Evolutionary conservation across 495 filamentous ascomycete species (phyloP), one percentile per base, ranked within the genome.

Genomic region (Lasiosphaeris hirsuta): DNA sequence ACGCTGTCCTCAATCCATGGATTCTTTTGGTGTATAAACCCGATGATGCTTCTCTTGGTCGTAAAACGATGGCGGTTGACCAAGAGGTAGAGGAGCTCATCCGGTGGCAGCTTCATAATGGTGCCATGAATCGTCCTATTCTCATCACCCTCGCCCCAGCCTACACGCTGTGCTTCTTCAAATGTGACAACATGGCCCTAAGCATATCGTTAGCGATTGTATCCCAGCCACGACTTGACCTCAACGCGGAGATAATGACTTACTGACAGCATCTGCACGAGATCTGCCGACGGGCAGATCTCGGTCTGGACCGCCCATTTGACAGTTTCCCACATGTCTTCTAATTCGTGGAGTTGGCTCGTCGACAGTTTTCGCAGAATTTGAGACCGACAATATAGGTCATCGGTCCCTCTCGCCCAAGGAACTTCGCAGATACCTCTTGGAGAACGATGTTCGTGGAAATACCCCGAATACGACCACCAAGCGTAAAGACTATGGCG

Each of bases 401-500:
- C 23, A 30, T 30, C 23, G 5, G 23, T 30, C 23, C 23, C 23
- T 30, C 23, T 30, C 5, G 23, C 23, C 23, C 23, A 30, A 30
- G 23, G 2, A 30, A 30, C 23, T 30, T 30, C 5, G 23, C 2
- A 30, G 23, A 30, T 30, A 2, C 23, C 23, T 30, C 23, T 30
- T 5, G 23, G 23, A 30, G 23, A 30, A 2, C 23, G 23, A 30
- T 30, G 23, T 30, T 30, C 66, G 50, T 72, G 73, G 41, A 76
- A 74, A 14, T 70, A 60, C 23, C 63, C 59, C 17, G 67, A 70
- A 65, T 63, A 80, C 10, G 85, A 73, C 88, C 88, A 90, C 68
- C 88, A 79, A 1, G 82, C 77, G 63, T 88, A 92, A 54, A 91
- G 65, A 1, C 84, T 87, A 41, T 79, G 78, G 5, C 89, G 82